Percentiles rank a stretch among this genome's conserved stretches.
Evolutionary conservation across 78 protist species (phyloP).

Genomic region (slime mould (Dictyostelium discoideum)): dicty_2.7 NC_007089.4:5129501-5130000

Average conservation of each 20-base stretch:
- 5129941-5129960: conserved; percentile 7
- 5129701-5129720: conserved; percentile 4
- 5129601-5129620: neutral
- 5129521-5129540: conserved; percentile 8
- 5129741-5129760: neutral
- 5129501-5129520: neutral
- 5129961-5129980: neutral
- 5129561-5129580: neutral
- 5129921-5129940: neutral
- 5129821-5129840: neutral
- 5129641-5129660: neutral
- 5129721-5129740: neutral
- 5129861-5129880: neutral
- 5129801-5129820: conserved; percentile 6
- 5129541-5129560: neutral
- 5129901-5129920: neutral
- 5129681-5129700: neutral
- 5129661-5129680: conserved; percentile 3
- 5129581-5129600: neutral
- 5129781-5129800: neutral
- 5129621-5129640: neutral
- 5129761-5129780: neutral
- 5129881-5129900: neutral
- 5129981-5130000: neutral
- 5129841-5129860: neutral